Evolutionary conservation across 2,329 filamentous ascomycete species (phyloP), one percentile per base, ranked within the genome.

Genomic region (Pseudopithomyces chartarum): DNA sequence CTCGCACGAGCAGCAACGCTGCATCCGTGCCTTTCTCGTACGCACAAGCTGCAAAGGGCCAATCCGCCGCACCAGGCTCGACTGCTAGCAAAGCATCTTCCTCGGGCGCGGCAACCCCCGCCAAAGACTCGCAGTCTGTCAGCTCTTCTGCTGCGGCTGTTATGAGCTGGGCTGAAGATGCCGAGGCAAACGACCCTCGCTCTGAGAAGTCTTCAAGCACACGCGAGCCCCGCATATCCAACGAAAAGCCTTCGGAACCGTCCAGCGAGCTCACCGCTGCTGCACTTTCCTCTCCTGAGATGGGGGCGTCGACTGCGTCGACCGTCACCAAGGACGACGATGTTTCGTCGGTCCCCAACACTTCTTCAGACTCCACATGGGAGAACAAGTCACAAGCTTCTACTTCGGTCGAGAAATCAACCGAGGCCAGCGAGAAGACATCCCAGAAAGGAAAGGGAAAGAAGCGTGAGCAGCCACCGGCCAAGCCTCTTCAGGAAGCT

Each of bases 1-100:
- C 34, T 23, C 59, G 60, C 39, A 51, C 62, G 23, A 56, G 58
- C 55, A 57, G 57, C 43, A 63, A 69, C 19, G 70, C 80, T 47
- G 54, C 59, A 51, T 71, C 85, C 61, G 82, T 86, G 59, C 82
- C 86, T 33, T 97, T 97, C 75, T 97, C 94, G 58, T 98, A 98
- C 78, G 94, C 94, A 69, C 92, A 97, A 84, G 94, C 94, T 73
- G 94, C 94, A 58, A 95, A 95, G 78, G 92, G 93, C 71, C 85
- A 89, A 68, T 80, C 85, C 54, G 69, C 78, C 54, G 70, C 80
- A 50, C 74, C 80, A 49, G 76, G 80, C 57, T 68, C 78, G 55
- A 73, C 76, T 49, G 68, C 78, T 22, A 78, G 76, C 66, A 83
- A 83, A 69, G 73, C 75, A 19, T 66, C 75, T 11, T 79, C 80